Evolutionary conservation across 805 yeast species (phyloP), one percentile per base, ranked within the genome.

Genomic region (Metschnikowia hibisci): DNA sequence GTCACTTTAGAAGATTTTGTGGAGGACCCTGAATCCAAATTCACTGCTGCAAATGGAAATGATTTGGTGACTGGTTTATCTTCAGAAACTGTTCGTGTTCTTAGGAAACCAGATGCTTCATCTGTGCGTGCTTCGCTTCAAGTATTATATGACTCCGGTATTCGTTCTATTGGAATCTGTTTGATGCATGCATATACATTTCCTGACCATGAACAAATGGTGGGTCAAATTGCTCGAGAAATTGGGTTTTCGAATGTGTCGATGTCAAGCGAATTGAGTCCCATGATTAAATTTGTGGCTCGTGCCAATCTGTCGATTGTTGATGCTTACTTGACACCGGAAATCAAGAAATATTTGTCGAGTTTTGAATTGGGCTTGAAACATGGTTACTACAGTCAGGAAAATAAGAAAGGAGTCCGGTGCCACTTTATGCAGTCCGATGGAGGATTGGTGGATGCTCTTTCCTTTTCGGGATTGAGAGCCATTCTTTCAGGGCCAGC

Each of bases 401-500:
- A 33, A 14, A 55, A 60, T 5, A 57, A 64, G 3, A 57, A 61
- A 44, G 82, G 82, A 4, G 77, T 76, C 32, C 67, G 71, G 47
- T 77, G 87, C 46, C 82, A 84, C 52, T 91, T 91, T 63, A 91
- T 91, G 98, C 96, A 91, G 64, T 86, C 96, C 10, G 96, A 91
- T 61, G 98, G 98, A 45, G 98, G 98, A 2, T 74, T 91, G 46
- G 89, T 90, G 16, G 88, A 88, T 43, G 89, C 93, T 56, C 71
- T 79, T 16, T 75, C 78, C 38, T 91, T 91, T 60, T 83, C 96
- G 0, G 98, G 98, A 2, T 69, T 91, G 29, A 76, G 81, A 53
- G 96, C 98, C 3, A 85, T 91, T 38, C 65, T 91, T 28, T 87
- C 96, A 1, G 98, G 98, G 2, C 98, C 98, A 3, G 98, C 98